Evolutionary conservation across 2,329 filamentous ascomycete species (phyloP), one percentile per base, ranked within the genome.

Genomic region (Pochonia chlamydosporia): DNA sequence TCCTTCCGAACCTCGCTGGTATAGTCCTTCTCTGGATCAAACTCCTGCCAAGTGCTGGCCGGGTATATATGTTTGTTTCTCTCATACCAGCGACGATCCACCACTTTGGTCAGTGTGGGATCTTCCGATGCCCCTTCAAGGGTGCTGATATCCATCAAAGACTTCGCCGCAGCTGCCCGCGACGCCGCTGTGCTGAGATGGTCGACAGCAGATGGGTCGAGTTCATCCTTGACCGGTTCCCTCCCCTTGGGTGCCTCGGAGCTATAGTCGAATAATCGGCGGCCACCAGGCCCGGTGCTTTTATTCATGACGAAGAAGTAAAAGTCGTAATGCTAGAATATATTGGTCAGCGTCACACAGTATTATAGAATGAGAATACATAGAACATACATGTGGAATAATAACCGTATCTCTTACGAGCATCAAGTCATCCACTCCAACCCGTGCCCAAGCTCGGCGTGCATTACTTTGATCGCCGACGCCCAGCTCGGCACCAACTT

Each of bases 1-100:
- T 99, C 93, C 59, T 89, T 87, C 57, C 88, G 80, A 33, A 91
- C 79, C 56, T 88, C 82, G 54, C 74, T 78, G 60, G 81, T 78
- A 69, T 95, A 95, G 59, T 96, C 87, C 66, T 87, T 88, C 51
- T 89, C 88, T 1, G 90, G 86, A 55, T 96, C 91, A 64, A 95
- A 99, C 53, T 95, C 87, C 58, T 91, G 89, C 93, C 93, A 99
- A 40, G 92, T 79, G 63, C 89, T 97, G 18, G 92, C 92, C 0
- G 93, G 93, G 64, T 92, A 99, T 49, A 99, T 97, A 66, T 99
- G 93, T 69, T 97, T 99, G 65, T 97, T 96, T 60, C 84, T 81
- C 72, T 96, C 90, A 64, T 96, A 99, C 93, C 93, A 99, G 50
- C 93, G 76, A 50, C 93, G 79, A 70, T 99, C 92, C 4, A 99